Base-by-base conservation (phyloP, 345 rosid genomes). In the Sisymbrium altissimum region DNA sequence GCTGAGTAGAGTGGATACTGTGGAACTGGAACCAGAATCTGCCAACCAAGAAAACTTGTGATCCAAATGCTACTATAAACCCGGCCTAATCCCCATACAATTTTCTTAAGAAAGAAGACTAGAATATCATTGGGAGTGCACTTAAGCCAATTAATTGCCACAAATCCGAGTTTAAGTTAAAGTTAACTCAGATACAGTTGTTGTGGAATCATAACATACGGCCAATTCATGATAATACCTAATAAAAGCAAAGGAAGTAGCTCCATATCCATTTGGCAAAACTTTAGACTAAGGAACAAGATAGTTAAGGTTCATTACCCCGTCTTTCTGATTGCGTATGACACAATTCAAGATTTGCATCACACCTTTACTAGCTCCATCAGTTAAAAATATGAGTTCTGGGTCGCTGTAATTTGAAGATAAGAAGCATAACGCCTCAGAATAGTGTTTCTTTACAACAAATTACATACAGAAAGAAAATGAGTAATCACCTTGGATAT, bases 1-100 rank as follows among this genome's bases (percentile, higher is more conserved):
- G 99, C 99, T 29, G 99, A 95, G 84, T 92, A 95, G 79, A 95
- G 96, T 33, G 99, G 99, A 78, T 95, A 95, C 74, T 95, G 99
- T 30, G 99, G 99, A 58, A 95, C 97, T 44, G 99, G 99, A 81
- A 95, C 97, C 82, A 95, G 80, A 78, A 92, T 57, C 97, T 95
- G 81, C 70, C 54, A 84, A 79, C 44, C 33, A 74, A 7, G n/a
- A 15, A 38, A 62, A 59, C 25, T 23, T 72, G 60, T 54, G 63
- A 71, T 0, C 19, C 56, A 69, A 21, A 71, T 25, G 52, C 27
- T 21, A 30, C 64, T 58, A 45, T 58, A 19, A 44, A 57, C 17
- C 44, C 3, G 9, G 63, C 40, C 29, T 68, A 27, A 68, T 10
- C n/a, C n/a, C 30, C 1, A n/a, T n/a, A n/a, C n/a, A n/a, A n/a